Evolutionary conservation across 208 protist species (phyloP).

Genomic region (Leptomonas pyrrhocoris): DNA sequence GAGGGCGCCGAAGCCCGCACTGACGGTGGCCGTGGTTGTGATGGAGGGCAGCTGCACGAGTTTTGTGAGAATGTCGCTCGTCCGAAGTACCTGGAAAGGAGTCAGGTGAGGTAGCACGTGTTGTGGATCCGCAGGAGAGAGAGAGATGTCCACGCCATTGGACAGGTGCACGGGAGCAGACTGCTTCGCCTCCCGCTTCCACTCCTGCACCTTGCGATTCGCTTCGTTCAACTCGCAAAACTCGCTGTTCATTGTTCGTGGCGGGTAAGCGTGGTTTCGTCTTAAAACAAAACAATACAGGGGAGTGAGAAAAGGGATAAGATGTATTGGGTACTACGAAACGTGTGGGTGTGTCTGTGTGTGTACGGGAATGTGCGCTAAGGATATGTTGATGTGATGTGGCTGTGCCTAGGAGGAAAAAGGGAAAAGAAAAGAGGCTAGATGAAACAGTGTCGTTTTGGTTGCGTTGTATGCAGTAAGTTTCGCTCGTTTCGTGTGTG

Average conservation of each 20-base stretch:
- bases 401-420: conserved; percentile 1
- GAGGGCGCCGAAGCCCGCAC: conserved; percentile 40
- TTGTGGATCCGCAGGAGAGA: conserved; percentile 33
- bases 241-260: neutral
- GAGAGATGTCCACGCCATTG: conserved; percentile 44
- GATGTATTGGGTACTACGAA: neutral
- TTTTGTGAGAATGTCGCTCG: conserved; percentile 31
- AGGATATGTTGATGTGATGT: too few species aligned
- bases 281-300: neutral
- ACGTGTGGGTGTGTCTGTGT: neutral
- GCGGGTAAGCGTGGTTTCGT: neutral
- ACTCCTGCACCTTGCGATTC: conserved; percentile 43
- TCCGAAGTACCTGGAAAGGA: conserved; percentile 40
- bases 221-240: conserved; percentile 36
- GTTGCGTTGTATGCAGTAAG: too few species aligned
- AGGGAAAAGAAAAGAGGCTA: conserved; percentile 15
- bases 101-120: conserved; percentile 39
- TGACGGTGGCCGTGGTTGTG: conserved; percentile 35
- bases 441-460: neutral
- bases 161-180: conserved; percentile 25
- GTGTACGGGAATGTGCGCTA: neutral
- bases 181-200: conserved; percentile 45
- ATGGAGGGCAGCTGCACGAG: conserved; percentile 50
- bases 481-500: too few species aligned
- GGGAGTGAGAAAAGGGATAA: neutral